Evolutionary conservation across 495 filamentous ascomycete species (phyloP).

Genomic region (Neurospora africana): DNA sequence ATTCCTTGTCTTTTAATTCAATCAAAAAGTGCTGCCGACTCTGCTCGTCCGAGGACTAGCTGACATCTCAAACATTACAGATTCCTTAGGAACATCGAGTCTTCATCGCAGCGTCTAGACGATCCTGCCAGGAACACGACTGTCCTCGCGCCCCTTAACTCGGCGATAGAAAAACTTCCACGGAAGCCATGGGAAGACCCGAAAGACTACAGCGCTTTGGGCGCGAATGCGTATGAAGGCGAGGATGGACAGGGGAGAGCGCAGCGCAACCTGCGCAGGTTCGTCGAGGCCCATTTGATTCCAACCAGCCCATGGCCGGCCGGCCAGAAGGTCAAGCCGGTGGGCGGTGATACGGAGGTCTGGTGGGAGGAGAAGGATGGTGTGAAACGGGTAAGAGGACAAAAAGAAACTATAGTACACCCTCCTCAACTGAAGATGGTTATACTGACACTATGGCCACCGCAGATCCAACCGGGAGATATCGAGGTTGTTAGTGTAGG

Average conservation of each 20-base stretch:
- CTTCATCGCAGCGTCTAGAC: conserved; percentile 59
- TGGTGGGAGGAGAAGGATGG: conserved; percentile 73
- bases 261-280: conserved; percentile 63
- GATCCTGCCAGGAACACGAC: conserved; percentile 66
- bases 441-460: neutral
- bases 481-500: conserved; percentile 64
- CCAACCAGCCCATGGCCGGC: conserved; percentile 69
- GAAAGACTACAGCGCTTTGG: conserved; percentile 62
- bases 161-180: conserved; percentile 64
- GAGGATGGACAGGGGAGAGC: conserved; percentile 69
- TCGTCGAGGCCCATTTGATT: conserved; percentile 82
- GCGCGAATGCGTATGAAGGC: conserved; percentile 73
- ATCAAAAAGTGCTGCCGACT: neutral
- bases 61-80: conserved; percentile 1
- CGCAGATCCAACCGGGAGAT: conserved; percentile 66
- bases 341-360: conserved; percentile 53
- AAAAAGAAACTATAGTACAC: neutral
- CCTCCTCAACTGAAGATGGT: neutral
- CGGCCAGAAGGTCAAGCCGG: conserved; percentile 58
- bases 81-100: conserved; percentile 70
- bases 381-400: conserved; percentile 52
- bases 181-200: conserved; percentile 93
- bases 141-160: conserved; percentile 80
- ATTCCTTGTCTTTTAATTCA: neutral
- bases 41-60: neutral